A percentile compares a stretch with the other conserved stretches of the same genome.
Conservation (phyloP, 2,329 filamentous ascomycete genomes). For the Aspergillaceae sp. region DNA sequence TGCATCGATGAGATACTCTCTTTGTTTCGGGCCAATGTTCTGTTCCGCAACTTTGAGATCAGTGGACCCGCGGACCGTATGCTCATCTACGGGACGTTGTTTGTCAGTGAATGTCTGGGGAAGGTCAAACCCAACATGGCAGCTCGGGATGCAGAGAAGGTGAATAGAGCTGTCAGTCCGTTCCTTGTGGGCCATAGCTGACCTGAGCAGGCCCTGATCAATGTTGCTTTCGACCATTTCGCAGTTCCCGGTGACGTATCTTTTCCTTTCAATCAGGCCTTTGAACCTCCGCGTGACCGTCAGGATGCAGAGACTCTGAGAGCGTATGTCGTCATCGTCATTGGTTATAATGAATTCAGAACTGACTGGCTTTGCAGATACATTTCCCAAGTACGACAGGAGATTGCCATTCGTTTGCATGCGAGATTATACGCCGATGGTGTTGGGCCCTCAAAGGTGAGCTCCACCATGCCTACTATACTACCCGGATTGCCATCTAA, state of each 20-base stretch:
- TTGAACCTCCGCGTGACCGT: conserved; percentile 76
- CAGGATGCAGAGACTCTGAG: conserved; percentile 83
- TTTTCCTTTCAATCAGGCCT: conserved; percentile 94
- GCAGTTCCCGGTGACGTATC: conserved; percentile 86
- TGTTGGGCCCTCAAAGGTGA: conserved; percentile 56
- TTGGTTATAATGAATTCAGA: too few species aligned
- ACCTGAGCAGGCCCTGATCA: conserved; percentile 64
- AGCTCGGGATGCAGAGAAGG: conserved; percentile 59
- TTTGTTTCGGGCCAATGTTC: conserved; percentile 94
- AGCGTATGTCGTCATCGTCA: conserved; percentile 51
- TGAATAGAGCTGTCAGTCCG: conserved; percentile 15
- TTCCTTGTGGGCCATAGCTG: background rate
- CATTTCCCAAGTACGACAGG: conserved; percentile 84
- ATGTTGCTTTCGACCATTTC: conserved; percentile 90
- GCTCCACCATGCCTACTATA: conserved; percentile 4
- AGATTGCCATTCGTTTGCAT: conserved; percentile 73
- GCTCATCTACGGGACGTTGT: conserved; percentile 93
- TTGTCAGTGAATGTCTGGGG: conserved; percentile 78
- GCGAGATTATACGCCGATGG: conserved; percentile 77
- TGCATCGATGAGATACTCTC: conserved; percentile 87
- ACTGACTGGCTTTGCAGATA: conserved; percentile 25
- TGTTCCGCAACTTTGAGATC: conserved; percentile 99
- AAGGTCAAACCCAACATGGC: conserved; percentile 73
- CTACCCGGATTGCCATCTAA: too few species aligned
- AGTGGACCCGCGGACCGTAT: conserved; percentile 90